These are phyloP conservation scores for Thalassia testudinum DNA, from an alignment of 116 monocot genomes.

Conservation along the genomic window DNA sequence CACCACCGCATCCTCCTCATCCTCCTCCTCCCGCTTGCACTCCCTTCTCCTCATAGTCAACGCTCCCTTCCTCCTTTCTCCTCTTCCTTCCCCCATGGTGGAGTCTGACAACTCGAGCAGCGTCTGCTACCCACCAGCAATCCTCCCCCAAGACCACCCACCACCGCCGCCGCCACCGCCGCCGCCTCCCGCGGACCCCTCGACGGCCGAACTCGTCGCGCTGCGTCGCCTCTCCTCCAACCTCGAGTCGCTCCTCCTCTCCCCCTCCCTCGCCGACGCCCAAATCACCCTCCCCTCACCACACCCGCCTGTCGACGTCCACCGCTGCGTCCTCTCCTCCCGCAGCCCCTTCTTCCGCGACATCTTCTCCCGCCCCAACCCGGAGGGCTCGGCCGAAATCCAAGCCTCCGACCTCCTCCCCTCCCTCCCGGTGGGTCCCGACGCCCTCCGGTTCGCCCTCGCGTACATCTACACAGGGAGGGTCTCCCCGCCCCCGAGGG, in stretches of 20 bases:
- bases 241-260: slow-evolving; percentile 36
- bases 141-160: too few species aligned
- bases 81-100: background rate
- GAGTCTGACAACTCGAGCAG: slow-evolving; percentile 46
- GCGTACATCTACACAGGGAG: slow-evolving; percentile 59
- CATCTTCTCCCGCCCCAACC: slow-evolving; percentile 11
- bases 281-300: slow-evolving; percentile 18
- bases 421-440: slow-evolving; percentile 1
- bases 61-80: too few species aligned
- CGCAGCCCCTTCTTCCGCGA: slow-evolving; percentile 63
- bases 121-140: slow-evolving; percentile 18
- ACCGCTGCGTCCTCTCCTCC: slow-evolving; percentile 65
- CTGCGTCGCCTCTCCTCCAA: slow-evolving; percentile 59
- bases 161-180: background rate
- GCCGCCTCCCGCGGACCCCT: background rate
- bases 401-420: slow-evolving; percentile 2
- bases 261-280: slow-evolving; percentile 39
- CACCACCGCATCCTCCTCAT: too few species aligned
- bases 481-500: slow-evolving; percentile 21
- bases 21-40: too few species aligned
- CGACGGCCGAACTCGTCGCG: slow-evolving; percentile 12
- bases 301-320: slow-evolving; percentile 19
- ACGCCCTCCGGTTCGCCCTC: slow-evolving; percentile 32
- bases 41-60: too few species aligned
- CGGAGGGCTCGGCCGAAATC: background rate